Base-by-base conservation (phyloP, 2,329 filamentous ascomycete species). In the Ampelomyces quisqualis region DNA sequence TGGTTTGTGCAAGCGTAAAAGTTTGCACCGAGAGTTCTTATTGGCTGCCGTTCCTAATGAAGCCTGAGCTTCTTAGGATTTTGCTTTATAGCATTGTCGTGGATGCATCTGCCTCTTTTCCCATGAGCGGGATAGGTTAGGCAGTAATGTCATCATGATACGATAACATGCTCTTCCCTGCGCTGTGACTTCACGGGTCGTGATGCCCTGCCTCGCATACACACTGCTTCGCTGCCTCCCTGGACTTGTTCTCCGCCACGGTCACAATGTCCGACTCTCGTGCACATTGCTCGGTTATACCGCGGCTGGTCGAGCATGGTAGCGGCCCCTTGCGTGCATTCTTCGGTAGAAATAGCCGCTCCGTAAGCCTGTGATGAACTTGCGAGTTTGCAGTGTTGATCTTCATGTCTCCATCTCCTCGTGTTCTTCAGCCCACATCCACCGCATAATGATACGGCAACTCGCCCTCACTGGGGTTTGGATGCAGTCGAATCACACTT, bases 91-190 rank as follows among this genome's bases (percentile, higher is more conserved):
- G 44, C 45, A 46, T 47, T 48, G 48, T 60, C 40, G 48, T 59
- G 47, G 47, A 53, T 51, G 38, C 18, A 30, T 51, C 38, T 51
- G 53, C 35, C 31, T 38, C 45, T 39, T 41, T 43, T 44, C 37
- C 44, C 41, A 40, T 30, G 20, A 34, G 38, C 40, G 39, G 52
- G 39, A 55, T 42, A 53, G 49, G 47, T 47, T 53, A 49, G 49
- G 49, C 51, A 63, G 55, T 45, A 64, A 63, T 62, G 49, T 50
- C 40, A 62, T 51, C 49, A 64, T 44, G 56, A 62, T 62, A 61
- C 48, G 27, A 57, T 41, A 53, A 45, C 20, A 30, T 29, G 13
- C 13, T 18, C 6, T 18, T 15, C 14, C 11, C 17, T 17, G 14
- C 22, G 29, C 29, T 30, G 24, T 26, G 20, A 23, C 13, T n/a